Percentiles rank a stretch among this genome's conserved stretches.
Evolutionary conservation across 345 rosid species (phyloP).

Genomic region (Turnera subulata): DNA sequence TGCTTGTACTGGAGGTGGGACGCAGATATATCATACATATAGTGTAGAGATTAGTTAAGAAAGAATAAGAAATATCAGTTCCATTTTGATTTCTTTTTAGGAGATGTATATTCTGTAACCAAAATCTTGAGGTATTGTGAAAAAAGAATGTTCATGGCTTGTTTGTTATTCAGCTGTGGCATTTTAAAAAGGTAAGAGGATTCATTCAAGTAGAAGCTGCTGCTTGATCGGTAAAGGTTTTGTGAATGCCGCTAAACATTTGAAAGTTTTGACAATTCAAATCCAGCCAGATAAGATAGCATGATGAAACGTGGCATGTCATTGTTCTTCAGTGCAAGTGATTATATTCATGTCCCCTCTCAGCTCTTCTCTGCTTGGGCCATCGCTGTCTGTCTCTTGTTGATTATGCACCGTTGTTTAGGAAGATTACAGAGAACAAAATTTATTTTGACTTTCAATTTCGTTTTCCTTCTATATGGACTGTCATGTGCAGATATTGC

Average conservation of each 20-base stretch:
- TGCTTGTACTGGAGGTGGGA: too few species aligned
- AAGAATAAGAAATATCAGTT: too few species aligned
- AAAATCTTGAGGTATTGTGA: too few species aligned
- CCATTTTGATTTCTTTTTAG: too few species aligned
- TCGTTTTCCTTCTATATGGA: constrained; percentile 6
- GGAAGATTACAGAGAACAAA: not conserved
- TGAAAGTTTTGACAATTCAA: not conserved
- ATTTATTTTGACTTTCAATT: not conserved
- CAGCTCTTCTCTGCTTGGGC: not conserved
- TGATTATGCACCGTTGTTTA: too few species aligned
- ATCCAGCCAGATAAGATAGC: not conserved
- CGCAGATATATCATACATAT: too few species aligned
- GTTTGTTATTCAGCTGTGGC: too few species aligned
- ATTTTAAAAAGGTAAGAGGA: not conserved
- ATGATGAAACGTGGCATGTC: not conserved
- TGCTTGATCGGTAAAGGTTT: too few species aligned
- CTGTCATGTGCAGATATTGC: constrained; percentile 63
- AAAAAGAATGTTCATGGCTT: too few species aligned
- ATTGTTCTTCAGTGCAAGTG: not conserved
- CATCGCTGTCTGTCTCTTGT: not conserved
- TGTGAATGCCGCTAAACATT: not conserved
- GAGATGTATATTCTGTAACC: too few species aligned
- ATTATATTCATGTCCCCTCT: not conserved
- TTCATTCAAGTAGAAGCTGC: not conserved
- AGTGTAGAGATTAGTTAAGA: too few species aligned